Base-by-base conservation (phyloP, 192 early-diverging fungal species). In the Coemansia sp. region DNA sequence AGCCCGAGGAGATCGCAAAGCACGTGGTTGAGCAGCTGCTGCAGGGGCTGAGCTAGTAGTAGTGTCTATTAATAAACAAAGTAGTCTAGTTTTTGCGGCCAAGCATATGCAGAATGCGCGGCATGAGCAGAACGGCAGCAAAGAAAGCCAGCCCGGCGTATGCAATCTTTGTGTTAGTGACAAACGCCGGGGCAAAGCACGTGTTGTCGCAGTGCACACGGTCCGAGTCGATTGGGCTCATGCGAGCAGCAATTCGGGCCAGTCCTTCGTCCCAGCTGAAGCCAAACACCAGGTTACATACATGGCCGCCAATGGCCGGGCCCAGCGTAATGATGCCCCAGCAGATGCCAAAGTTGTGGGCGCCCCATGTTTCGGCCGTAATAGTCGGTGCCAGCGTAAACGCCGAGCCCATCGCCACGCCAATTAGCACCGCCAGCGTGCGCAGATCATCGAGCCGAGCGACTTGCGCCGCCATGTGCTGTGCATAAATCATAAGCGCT, bases 211-310 rank as follows among this genome's bases (percentile, higher is more conserved):
- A 82, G 6, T 48, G 48, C n/a, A 61, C 60, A 25, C 18, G 58
- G 14, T 66, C 68, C 47, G 60, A 63, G 1, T 60, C 54, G 1
- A 56, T 23, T 3, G 60, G 54, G 9, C 60, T 63, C 57, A 70
- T 18, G 6, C 71, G 40, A 0, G 50, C 50, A 37, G 58, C 63
- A 23, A 76, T 73, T 6, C 60, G 56, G 15, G 17, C 46, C 58
- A 64, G 38, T 20, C 65, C 73, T 6, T 78, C 68, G 21, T 89
- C 87, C 64, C 82, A 86, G 37, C 79, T 75, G 28, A 68, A 74
- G 7, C 87, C 87, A 61, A 87, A 87, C 9, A 87, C 58, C 49
- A 87, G 49, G 60, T 86, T 87, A 64, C 84, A 87, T 8, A 85
- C 23, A 26, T 87, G 87, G 3, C 85, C 86, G 46, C 87, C 87